Evolutionary conservation across 2,329 filamentous ascomycete species (phyloP), one percentile per base, ranked within the genome.

Genomic region (Chaetomium strumarium): DNA sequence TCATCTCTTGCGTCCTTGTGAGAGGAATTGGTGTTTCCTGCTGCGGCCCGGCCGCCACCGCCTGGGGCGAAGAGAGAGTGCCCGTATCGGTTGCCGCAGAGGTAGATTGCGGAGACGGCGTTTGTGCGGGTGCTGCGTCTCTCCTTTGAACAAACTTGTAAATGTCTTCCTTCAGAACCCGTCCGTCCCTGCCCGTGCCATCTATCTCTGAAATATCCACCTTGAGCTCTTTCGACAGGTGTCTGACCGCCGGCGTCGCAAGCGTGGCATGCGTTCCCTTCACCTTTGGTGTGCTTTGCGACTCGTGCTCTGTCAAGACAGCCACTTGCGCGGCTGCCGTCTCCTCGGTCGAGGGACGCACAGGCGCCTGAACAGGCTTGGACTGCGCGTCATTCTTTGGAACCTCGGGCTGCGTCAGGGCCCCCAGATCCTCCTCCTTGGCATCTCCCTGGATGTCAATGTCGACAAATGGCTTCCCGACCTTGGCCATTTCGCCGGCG

Each of bases 101-200:
- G 20, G 50, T 20, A 0, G 51, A 17, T 6, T 55, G 37, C 9
- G 58, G 34, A 30, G 58, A 55, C 16, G 43, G 61, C 33, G 53
- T 63, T 36, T 36, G 61, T 36, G 52, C 63, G n/a, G 62, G 16
- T n/a, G 51, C 38, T 16, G 51, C 48, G 17, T 79, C 72, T 61
- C 78, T 72, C 47, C 65, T 65, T 61, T 86, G 78, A 41, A 84
- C 76, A 62, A 85, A 89, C 62, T 75, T 83, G 65, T 88, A 79
- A 19, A 99, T 85, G 66, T 99, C 93, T 66, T 96, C 92, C 69
- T 97, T 99, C 49, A 90, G 70, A 1, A 99, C 91, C 53, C 93
- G 78, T 1, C 93, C 93, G 57, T 96, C 91, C 70, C 83, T 95
- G 16, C 93, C 93, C 1, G 90, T 95, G 48, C 93, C 93, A 46